Conservation (phyloP, 2,329 filamentous ascomycete species). For the Cordyceps farinosa region DNA sequence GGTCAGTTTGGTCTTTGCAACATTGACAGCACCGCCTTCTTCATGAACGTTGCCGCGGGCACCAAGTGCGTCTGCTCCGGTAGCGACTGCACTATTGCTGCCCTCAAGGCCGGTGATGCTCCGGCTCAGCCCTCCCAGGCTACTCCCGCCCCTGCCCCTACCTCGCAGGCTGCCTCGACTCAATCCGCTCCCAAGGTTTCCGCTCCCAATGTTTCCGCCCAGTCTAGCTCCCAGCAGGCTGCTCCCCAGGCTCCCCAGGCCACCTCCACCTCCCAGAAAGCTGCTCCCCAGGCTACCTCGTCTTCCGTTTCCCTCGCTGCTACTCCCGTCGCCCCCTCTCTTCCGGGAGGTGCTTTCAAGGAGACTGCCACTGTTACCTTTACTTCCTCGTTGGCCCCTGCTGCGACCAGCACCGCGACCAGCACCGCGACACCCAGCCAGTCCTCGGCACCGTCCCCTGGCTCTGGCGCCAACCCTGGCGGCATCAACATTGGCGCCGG, state of each 20-base stretch:
- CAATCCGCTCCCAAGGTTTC: neutral
- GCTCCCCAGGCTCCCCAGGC: neutral
- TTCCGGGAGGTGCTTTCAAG: constrained; percentile 1
- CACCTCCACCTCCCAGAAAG: neutral
- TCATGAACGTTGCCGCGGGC: constrained; percentile 14
- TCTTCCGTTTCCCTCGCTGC: neutral
- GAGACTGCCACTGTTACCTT: neutral
- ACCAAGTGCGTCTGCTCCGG: constrained; percentile 18
- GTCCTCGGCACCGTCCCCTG: neutral
- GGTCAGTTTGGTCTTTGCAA: constrained; percentile 14
- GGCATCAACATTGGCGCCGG: constrained; percentile 24
- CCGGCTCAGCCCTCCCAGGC: neutral
- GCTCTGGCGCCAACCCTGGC: constrained; percentile 11
- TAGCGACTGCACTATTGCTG: constrained; percentile 13
- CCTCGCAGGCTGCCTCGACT: neutral
- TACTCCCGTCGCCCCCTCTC: neutral
- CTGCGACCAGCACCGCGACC: neutral
- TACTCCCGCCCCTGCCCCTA: neutral
- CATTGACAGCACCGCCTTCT: constrained; percentile 6
- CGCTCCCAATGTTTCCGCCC: neutral
- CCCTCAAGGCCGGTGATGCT: neutral
- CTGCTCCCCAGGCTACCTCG: neutral
- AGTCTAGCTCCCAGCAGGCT: neutral
- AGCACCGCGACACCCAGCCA: neutral
- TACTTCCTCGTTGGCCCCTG: neutral